A percentile compares a stretch with the other conserved stretches of the same genome.
phyloP scores from a whole-genome alignment of 805 yeast species.

The Wickerhamomyces kurtzmanii region DNA sequence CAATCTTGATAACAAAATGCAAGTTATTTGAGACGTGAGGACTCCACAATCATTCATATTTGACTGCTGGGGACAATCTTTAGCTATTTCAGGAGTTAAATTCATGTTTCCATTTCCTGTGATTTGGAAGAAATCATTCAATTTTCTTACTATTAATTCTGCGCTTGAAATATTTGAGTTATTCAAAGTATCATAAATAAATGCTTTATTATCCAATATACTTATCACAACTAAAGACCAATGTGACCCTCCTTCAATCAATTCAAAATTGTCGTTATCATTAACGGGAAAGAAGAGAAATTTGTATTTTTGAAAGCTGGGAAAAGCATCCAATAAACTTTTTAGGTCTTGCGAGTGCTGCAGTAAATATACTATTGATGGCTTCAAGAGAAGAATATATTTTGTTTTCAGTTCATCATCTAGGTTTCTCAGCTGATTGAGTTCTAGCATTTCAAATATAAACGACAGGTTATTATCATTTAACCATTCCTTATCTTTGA shows the following conservation, averaged over 20 bases:
- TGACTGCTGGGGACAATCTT: slow-evolving; percentile 43
- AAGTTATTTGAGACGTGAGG: slow-evolving; percentile 26
- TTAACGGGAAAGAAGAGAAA: slow-evolving; percentile 63
- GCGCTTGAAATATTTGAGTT: slow-evolving; percentile 16
- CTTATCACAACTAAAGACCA: slow-evolving; percentile 61
- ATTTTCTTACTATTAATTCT: slow-evolving; percentile 11
- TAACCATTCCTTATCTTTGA: slow-evolving; percentile 62
- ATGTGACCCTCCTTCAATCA: slow-evolving; percentile 61
- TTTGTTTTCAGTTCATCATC: slow-evolving; percentile 14
- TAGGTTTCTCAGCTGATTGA: slow-evolving; percentile 17
- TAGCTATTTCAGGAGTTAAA: slow-evolving; percentile 14
- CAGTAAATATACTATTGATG: slow-evolving; percentile 56
- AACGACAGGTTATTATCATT: slow-evolving; percentile 62
- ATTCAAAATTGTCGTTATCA: slow-evolving; percentile 49
- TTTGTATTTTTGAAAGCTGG: slow-evolving; percentile 29
- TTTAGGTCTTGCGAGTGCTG: slow-evolving; percentile 34
- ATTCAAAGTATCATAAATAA: slow-evolving; percentile 47
- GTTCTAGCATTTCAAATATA: slow-evolving; percentile 46
- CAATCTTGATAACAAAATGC: slow-evolving; percentile 22
- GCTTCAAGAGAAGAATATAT: slow-evolving; percentile 35
- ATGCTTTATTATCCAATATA: slow-evolving; percentile 34
- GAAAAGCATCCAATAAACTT: slow-evolving; percentile 38
- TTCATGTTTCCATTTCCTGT: slow-evolving; percentile 4
- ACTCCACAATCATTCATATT: slow-evolving; percentile 65
- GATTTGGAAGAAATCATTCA: slow-evolving; percentile 12